Evolutionary conservation across 2,329 filamentous ascomycete species (phyloP), one percentile per base, ranked within the genome.

Genomic region (Leptographium lundbergii): DNA sequence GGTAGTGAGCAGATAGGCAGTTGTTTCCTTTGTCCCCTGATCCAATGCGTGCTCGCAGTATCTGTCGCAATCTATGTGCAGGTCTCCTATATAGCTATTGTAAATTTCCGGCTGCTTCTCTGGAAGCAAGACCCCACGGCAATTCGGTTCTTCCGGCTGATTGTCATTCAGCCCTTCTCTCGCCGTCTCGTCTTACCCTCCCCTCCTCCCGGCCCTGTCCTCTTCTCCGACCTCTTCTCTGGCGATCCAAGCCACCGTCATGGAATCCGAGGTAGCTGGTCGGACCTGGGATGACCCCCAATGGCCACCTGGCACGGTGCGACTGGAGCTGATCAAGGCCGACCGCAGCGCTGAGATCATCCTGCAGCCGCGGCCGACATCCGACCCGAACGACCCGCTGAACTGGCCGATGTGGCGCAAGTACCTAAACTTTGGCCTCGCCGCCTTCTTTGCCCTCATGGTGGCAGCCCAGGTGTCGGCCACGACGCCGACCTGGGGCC

Each of bases 381-480:
- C 67, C 14, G 75, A 81, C 61, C 74, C 77, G 3, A 76, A 80
- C 54, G 79, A 81, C 61, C 79, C 78, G 2, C 68, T 82, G 32
- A 81, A 78, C 62, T 78, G 71, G 71, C 66, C 63, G 7, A 63
- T 63, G 5, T 61, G 62, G 65, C 77, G 75, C 62, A 77, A 79
- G 57, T 73, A 74, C 61, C 80, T 78, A 65, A 76, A 77, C 52
- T 77, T 77, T 14, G 65, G 69, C 57, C 68, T 81, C 19, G 79
- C 75, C 0, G 77, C 78, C 6, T 74, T 74, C 9, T 76, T 81
- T 47, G 77, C 76, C 58, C 75, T 81, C 53, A 69, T 77, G 22
- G 64, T 71, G 2, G 77, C 75, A 2, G 74, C 77, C 3, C 63
- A 73, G 9, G 71, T 73, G 59, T 79, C 80, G 69, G 78, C 75